Base-by-base conservation (phyloP, 768 basidiomycete genomes). In the Tricholoma hemisulphureum region DNA sequence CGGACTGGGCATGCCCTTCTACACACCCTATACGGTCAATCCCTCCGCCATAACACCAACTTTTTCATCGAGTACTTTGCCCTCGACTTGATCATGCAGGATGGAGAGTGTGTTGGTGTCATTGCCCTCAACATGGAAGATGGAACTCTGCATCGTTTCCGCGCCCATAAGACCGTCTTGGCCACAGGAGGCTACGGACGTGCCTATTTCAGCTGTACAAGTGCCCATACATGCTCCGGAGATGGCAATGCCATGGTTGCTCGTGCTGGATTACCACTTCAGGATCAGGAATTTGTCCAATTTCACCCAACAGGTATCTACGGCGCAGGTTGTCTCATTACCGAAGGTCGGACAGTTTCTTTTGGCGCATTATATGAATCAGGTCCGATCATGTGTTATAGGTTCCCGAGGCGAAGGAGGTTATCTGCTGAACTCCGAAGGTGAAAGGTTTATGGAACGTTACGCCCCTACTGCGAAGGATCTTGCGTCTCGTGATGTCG, bases 11-110 rank as follows among this genome's bases (percentile, higher is more conserved):
- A 99, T 69, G 97, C 97, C 20, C 86, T 99, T 69, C 86, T 99
- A 43, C 97, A 99, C 81, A 98, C 96, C 8, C 91, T 99, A 56
- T 99, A 99, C 68, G 97, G 97, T 65, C 97, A 99, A 80, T 98
- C 96, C 58, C 86, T 99, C 59, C 89, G 94, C 58, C 97, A 99
- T 81, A 88, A 98, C 81, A 98, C 97, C 72, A 96, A 98, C 77
- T 99, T 98, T 78, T 99, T 99, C 81, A 98, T 99, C 74, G 97
- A 99, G 74, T 99, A 96, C 76, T 98, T 99, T 73, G 97, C 96
- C n/a, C 85, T 96, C 57, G 97, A 99, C 73, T 80, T 99, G 59
- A 93, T 99, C 73, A 99, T 99, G 97, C 82, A 98, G 72, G 94
- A 91, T 61, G 97, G 95, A 65, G 94, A 98, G 76, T 99, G 97